A percentile compares a stretch with the other conserved stretches of the same genome.
Conservation (phyloP, 768 basidiomycete genomes). For the Suillus variegatus region DNA sequence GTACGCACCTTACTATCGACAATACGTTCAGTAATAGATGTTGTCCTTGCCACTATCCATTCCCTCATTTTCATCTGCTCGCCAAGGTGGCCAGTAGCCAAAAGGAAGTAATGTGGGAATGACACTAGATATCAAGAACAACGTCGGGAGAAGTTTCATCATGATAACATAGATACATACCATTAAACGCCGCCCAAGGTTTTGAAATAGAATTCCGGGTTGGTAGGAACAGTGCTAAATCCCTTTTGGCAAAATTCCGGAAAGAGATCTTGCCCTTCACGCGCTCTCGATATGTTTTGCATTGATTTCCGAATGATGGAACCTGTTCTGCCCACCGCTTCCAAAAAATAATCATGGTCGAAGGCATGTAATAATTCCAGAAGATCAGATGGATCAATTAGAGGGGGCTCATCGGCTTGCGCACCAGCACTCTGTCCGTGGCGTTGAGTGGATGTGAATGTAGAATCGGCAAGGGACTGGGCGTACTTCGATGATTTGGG, state of each 20-base stretch:
- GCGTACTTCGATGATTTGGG: conserved; percentile 52
- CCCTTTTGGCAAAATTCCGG: conserved; percentile 92
- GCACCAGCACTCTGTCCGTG: conserved; percentile 41
- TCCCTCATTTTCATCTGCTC: conserved; percentile 90
- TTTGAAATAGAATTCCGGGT: conserved; percentile 92
- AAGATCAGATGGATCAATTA: conserved; percentile 78
- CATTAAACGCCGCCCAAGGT: conserved; percentile 99
- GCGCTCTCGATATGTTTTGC: conserved; percentile 93
- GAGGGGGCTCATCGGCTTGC: conserved; percentile 61
- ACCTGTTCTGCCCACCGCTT: conserved; percentile 77
- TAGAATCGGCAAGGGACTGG: conserved; percentile 47
- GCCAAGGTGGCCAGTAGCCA: conserved; percentile 81
- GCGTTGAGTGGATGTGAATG: conserved; percentile 51
- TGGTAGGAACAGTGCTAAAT: conserved; percentile 93
- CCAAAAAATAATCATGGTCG: conserved; percentile 84
- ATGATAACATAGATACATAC: conserved; percentile 42
- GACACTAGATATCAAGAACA: conserved; percentile 62
- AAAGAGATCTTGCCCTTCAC: conserved; percentile 97
- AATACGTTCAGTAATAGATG: conserved; percentile 81
- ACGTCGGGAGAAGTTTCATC: conserved; percentile 20
- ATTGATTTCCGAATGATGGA: conserved; percentile 92
- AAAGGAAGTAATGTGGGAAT: conserved; percentile 96
- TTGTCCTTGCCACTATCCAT: conserved; percentile 94
- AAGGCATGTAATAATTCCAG: conserved; percentile 71
- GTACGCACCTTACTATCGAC: conserved; percentile 74